phyloP scores from a whole-genome alignment of 306 rosid genomes.

The Cyamopsis tetragonoloba region DNA sequence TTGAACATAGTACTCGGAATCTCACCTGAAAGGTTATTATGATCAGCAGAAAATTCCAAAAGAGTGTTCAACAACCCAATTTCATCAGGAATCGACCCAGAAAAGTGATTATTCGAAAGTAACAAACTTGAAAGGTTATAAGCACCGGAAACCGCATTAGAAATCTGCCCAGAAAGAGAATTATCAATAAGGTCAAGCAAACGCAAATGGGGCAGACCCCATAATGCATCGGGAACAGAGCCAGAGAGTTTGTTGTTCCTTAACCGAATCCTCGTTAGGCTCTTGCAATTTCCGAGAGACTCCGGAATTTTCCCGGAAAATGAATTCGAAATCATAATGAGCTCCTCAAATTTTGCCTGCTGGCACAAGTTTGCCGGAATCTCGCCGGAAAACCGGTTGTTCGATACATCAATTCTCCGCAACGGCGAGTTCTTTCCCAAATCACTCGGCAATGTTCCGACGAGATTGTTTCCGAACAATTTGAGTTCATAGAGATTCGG shows the following conservation, averaged over 20 bases:
- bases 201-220: constrained; percentile 54
- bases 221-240: constrained; percentile 44
- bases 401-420: constrained; percentile 40
- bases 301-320: constrained; percentile 54
- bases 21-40: constrained; percentile 41
- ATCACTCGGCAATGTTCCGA: constrained; percentile 47
- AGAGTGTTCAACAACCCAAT: constrained; percentile 43
- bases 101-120: constrained; percentile 47
- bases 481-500: constrained; percentile 50
- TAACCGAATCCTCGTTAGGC: constrained; percentile 51
- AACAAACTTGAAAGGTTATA: constrained; percentile 40
- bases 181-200: constrained; percentile 52
- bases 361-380: constrained; percentile 52
- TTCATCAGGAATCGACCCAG: constrained; percentile 53
- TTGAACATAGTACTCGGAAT: constrained; percentile 42
- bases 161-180: constrained; percentile 50
- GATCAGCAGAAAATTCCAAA: constrained; percentile 34
- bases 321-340: constrained; percentile 45
- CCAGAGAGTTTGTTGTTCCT: constrained; percentile 58
- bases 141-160: constrained; percentile 44
- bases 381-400: constrained; percentile 43
- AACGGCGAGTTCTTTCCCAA: constrained; percentile 54
- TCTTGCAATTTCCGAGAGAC: constrained; percentile 44
- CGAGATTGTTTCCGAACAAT: constrained; percentile 48
- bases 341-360: constrained; percentile 31